Evolutionary conservation across 768 basidiomycete genomes (phyloP).

Genomic region (Boletus sensibilis): DNA sequence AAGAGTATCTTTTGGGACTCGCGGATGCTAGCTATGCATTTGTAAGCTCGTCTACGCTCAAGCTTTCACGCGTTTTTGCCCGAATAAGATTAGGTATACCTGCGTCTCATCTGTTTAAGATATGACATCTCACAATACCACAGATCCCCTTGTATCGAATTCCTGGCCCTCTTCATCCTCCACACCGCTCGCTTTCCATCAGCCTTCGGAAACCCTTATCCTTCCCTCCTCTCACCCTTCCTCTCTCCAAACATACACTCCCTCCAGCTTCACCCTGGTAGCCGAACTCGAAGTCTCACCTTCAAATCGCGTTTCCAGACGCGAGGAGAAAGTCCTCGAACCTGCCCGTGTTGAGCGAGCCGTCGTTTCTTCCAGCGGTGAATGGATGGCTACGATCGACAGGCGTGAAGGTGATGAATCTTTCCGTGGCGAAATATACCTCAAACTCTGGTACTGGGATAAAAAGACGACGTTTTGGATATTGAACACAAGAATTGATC

Average conservation of each 20-base stretch:
- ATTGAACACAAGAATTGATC: slow-evolving; percentile 87
- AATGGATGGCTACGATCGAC: slow-evolving; percentile 94
- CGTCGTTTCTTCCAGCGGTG: slow-evolving; percentile 62
- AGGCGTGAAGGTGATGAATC: slow-evolving; percentile 62
- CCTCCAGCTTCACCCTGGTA: slow-evolving; percentile 62
- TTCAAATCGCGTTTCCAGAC: slow-evolving; percentile 84
- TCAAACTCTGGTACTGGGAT: slow-evolving; percentile 93
- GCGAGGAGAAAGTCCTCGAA: slow-evolving; percentile 74
- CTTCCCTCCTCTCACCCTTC: slow-evolving; percentile 94
- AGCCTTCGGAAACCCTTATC: slow-evolving; percentile 69
- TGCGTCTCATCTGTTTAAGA: neutral
- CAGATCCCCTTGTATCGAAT: slow-evolving; percentile 38
- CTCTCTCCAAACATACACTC: slow-evolving; percentile 89
- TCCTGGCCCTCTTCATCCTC: slow-evolving; percentile 37
- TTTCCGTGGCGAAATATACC: slow-evolving; percentile 66
- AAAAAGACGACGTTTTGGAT: slow-evolving; percentile 57
- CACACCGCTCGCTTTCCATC: slow-evolving; percentile 76
- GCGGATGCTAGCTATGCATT: slow-evolving; percentile 80
- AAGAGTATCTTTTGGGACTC: slow-evolving; percentile 85
- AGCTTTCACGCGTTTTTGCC: slow-evolving; percentile 68
- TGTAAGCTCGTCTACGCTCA: slow-evolving; percentile 68
- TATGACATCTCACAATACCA: neutral
- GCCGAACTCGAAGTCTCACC: slow-evolving; percentile 92
- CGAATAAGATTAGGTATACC: slow-evolving; percentile 74
- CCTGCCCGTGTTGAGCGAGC: slow-evolving; percentile 72